Percentiles rank a stretch among this genome's conserved stretches.
These are phyloP conservation scores for Ophiobolus disseminans DNA, from an alignment of 2,329 filamentous ascomycete genomes.

Conservation along the genomic window DNA sequence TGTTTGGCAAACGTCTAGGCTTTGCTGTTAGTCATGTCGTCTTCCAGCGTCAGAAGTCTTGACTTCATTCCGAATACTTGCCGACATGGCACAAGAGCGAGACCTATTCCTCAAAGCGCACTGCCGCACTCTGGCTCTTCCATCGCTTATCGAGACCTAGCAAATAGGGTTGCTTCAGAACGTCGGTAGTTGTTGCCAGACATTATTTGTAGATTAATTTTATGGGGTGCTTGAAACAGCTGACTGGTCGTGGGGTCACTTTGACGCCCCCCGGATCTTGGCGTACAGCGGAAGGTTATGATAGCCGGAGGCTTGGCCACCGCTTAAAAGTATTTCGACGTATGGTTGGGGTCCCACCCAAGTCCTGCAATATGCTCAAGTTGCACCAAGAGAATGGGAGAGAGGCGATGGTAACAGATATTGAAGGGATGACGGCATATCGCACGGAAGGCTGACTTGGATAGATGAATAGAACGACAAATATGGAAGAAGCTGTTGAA, in stretches of 20 bases:
- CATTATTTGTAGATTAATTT: slow-evolving; percentile 1
- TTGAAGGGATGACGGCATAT: slow-evolving; percentile 3
- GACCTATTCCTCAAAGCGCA: background rate
- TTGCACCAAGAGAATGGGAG: slow-evolving; percentile 11
- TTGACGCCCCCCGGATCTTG: slow-evolving; percentile 13
- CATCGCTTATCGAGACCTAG: background rate
- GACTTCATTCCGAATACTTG: too few species aligned
- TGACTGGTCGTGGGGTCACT: slow-evolving; percentile 3
- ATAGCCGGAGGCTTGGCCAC: slow-evolving; percentile 12
- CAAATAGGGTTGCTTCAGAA: background rate
- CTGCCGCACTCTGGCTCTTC: background rate
- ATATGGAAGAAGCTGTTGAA: slow-evolving; percentile 3
- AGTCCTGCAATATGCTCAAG: slow-evolving; percentile 12
- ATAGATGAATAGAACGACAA: slow-evolving; percentile 14
- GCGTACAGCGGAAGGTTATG: slow-evolving; percentile 9
- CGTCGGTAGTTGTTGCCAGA: slow-evolving; percentile 3
- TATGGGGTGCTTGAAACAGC: slow-evolving; percentile 15
- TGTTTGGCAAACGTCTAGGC: too few species aligned
- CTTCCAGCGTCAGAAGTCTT: too few species aligned
- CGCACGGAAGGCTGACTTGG: background rate
- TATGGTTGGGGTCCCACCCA: slow-evolving; percentile 10
- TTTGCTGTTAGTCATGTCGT: too few species aligned
- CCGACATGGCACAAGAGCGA: too few species aligned
- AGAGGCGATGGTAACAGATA: background rate
- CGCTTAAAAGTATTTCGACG: slow-evolving; percentile 13